These are phyloP conservation scores for Populus hybrid DNA, from an alignment of 441 rosid species.

Conservation along the genomic window DNA sequence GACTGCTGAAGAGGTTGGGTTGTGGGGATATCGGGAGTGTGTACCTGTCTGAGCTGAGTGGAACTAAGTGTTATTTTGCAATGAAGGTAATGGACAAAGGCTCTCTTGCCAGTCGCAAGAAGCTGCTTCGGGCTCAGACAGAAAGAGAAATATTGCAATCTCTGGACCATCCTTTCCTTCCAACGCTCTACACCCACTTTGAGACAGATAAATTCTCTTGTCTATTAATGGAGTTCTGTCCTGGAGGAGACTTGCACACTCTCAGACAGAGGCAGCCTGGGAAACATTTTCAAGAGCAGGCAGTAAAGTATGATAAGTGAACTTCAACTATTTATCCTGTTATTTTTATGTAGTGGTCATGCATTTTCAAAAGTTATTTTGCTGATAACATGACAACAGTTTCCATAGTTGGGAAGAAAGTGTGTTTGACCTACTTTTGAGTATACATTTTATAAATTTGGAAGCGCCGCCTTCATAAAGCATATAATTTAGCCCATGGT, in stretches of 20 bases:
- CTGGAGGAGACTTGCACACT: slow-evolving; percentile 92
- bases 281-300: slow-evolving; percentile 87
- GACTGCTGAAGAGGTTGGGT: slow-evolving; percentile 83
- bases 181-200: slow-evolving; percentile 79
- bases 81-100: slow-evolving; percentile 98
- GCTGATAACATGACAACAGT: background rate
- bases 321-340: slow-evolving; percentile 11
- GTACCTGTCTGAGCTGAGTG: slow-evolving; percentile 83
- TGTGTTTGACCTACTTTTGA: background rate
- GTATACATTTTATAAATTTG: slow-evolving; percentile 1
- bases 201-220: slow-evolving; percentile 96
- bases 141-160: slow-evolving; percentile 92
- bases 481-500: background rate
- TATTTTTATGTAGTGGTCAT: background rate
- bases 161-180: slow-evolving; percentile 89
- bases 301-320: slow-evolving; percentile 65
- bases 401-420: background rate
- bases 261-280: slow-evolving; percentile 93
- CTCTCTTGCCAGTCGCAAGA: slow-evolving; percentile 81
- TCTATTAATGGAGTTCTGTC: slow-evolving; percentile 91
- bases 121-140: slow-evolving; percentile 89
- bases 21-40: slow-evolving; percentile 97
- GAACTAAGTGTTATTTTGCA: slow-evolving; percentile 86
- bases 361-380: background rate
- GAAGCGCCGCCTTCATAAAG: background rate